Conservation (phyloP, 306 rosid species). For the Medicago lupulina region DNA sequence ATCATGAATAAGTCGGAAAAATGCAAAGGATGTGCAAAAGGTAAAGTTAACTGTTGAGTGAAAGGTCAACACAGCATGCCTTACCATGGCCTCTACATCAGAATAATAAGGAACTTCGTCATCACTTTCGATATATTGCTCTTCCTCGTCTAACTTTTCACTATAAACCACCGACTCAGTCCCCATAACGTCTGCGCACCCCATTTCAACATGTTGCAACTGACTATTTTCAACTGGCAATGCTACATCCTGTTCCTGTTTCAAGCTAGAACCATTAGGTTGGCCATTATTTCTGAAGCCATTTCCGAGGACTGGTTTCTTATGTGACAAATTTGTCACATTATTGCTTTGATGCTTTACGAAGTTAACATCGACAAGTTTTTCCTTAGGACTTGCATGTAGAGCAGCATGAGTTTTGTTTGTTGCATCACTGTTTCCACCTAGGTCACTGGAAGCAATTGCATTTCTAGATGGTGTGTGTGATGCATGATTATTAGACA, state of each 20-base stretch:
- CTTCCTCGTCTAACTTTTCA: conserved; percentile 58
- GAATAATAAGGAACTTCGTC: conserved; percentile 88
- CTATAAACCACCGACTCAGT: conserved; percentile 51
- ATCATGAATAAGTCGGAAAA: conserved; percentile 13
- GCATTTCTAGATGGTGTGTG: conserved; percentile 49
- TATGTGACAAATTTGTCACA: conserved; percentile 47
- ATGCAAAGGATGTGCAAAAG: conserved; percentile 21
- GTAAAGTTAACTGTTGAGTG: conserved; percentile 31
- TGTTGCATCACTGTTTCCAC: conserved; percentile 44
- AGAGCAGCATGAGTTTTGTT: conserved; percentile 44
- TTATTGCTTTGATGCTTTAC: conserved; percentile 45
- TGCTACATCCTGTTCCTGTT: conserved; percentile 49
- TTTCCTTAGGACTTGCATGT: conserved; percentile 52
- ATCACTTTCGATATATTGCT: conserved; percentile 62
- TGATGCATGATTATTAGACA: conserved; percentile 46
- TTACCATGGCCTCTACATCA: conserved; percentile 96
- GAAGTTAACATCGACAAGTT: conserved; percentile 40
- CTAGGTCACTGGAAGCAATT: conserved; percentile 48
- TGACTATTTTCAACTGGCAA: conserved; percentile 54
- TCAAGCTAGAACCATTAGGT: conserved; percentile 50
- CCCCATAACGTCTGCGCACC: conserved; percentile 44
- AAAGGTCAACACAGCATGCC: conserved; percentile 26
- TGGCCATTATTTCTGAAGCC: conserved; percentile 51
- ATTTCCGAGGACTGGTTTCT: conserved; percentile 49
- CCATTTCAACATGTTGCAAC: conserved; percentile 50